These are phyloP conservation scores for Globisporangium radiosum DNA, from an alignment of 352 stramenopile genomes.

Conservation along the genomic window DNA sequence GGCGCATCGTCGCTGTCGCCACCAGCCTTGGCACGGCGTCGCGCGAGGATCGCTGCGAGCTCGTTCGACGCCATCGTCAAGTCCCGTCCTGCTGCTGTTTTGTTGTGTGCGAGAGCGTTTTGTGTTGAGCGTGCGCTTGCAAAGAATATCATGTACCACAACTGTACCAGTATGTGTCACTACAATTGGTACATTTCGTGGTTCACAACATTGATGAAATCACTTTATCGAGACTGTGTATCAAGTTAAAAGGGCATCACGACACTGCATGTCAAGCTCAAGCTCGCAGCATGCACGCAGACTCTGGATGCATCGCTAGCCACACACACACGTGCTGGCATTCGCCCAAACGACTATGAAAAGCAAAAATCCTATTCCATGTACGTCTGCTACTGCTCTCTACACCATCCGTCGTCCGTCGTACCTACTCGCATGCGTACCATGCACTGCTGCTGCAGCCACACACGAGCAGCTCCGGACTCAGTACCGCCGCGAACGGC, in stretches of 20 bases:
- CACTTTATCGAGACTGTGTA: too few relatives aligned
- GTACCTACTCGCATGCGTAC: neutral
- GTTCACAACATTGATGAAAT: too few relatives aligned
- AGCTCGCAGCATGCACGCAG: too few relatives aligned
- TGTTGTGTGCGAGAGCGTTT: neutral
- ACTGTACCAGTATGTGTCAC: neutral
- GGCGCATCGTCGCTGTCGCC: slow-evolving; percentile 23
- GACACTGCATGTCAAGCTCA: too few relatives aligned
- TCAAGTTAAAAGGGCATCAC: too few relatives aligned
- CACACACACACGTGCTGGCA: too few relatives aligned
- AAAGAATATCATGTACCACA: neutral
- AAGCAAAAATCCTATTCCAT: neutral
- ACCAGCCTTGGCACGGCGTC: slow-evolving; percentile 63
- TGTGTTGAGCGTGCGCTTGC: neutral
- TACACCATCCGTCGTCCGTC: neutral
- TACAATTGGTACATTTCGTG: too few relatives aligned
- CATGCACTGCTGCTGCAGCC: neutral
- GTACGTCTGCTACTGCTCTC: too few relatives aligned
- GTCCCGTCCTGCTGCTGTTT: neutral
- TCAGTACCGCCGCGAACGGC: slow-evolving; percentile 56
- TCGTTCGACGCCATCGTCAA: slow-evolving; percentile 70
- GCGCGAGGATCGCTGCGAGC: slow-evolving; percentile 73
- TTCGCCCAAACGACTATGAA: neutral
- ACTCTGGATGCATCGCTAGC: too few relatives aligned
- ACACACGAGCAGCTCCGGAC: neutral